Evolutionary conservation across 306 rosid genomes (phyloP).

Genomic region (Fagus sylvatica): DNA sequence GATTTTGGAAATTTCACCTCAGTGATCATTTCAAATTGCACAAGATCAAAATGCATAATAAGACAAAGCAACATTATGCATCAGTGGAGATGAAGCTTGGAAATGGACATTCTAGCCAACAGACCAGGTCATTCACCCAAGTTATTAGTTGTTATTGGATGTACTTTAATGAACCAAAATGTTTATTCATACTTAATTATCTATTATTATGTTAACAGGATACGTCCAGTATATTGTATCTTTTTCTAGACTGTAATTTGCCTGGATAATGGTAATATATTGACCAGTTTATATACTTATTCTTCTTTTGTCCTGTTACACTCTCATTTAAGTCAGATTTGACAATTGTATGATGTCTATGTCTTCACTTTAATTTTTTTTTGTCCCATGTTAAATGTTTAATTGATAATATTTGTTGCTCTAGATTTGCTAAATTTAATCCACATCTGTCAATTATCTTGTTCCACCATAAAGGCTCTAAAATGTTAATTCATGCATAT

Average conservation of each 20-base stretch:
- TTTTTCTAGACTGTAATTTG: neutral
- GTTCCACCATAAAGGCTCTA: neutral
- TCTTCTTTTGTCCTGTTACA: neutral
- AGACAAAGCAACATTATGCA: neutral
- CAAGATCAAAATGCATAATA: neutral
- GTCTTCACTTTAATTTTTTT: neutral
- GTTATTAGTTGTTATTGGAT: neutral
- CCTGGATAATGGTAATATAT: neutral
- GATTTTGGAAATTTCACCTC: slow-evolving; percentile 8
- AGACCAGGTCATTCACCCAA: slow-evolving; percentile 5
- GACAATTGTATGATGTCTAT: neutral
- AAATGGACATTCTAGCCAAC: slow-evolving; percentile 1
- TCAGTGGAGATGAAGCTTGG: slow-evolving; percentile 5
- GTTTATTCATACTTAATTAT: neutral
- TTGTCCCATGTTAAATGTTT: neutral
- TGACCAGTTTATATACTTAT: neutral
- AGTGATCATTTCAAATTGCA: slow-evolving; percentile 4
- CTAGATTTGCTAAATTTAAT: neutral
- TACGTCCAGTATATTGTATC: neutral
- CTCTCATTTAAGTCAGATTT: neutral
- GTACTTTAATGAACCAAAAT: neutral
- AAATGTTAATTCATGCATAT: neutral
- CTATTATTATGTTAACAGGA: neutral
- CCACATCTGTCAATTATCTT: neutral
- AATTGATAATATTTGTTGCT: neutral